Percentiles rank a stretch among this genome's conserved stretches.
Conservation (phyloP, 2,329 filamentous ascomycete genomes). For the Botrytis paeoniae region DNA sequence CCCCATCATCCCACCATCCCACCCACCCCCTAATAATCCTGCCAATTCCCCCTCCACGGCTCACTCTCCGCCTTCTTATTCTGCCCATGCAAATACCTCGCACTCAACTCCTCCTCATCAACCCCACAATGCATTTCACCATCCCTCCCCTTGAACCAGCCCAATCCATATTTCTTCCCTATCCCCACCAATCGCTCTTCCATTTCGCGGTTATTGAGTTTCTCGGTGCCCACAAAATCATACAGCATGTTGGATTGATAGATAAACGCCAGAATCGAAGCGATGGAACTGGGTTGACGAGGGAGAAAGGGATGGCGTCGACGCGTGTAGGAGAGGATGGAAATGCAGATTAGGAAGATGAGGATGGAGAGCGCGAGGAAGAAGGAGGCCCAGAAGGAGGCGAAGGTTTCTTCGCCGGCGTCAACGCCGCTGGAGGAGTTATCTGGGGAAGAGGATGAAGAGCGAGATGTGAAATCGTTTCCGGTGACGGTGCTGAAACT, state of each 20-base stretch:
- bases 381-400: slow-evolving; percentile 66
- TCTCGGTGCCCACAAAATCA: slow-evolving; percentile 68
- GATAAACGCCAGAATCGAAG: slow-evolving; percentile 71
- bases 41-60: slow-evolving; percentile 36
- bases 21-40: slow-evolving; percentile 31
- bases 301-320: slow-evolving; percentile 70
- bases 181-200: slow-evolving; percentile 54
- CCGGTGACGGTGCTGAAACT: slow-evolving; percentile 64
- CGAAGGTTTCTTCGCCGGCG: slow-evolving; percentile 56
- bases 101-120: slow-evolving; percentile 70
- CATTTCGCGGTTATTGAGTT: slow-evolving; percentile 56
- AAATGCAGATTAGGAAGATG: slow-evolving; percentile 53
- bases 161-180: slow-evolving; percentile 70
- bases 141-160: slow-evolving; percentile 74
- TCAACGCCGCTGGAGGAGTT: slow-evolving; percentile 27
- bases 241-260: slow-evolving; percentile 79
- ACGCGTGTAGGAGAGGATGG: slow-evolving; percentile 56
- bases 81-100: slow-evolving; percentile 57
- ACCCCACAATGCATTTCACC: slow-evolving; percentile 72
- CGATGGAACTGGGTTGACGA: slow-evolving; percentile 75
- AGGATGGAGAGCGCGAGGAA: slow-evolving; percentile 60
- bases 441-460: no score
- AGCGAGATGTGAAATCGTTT: slow-evolving; percentile 49
- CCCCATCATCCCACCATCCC: no score
- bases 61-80: slow-evolving; percentile 34